phyloP scores from a whole-genome alignment of 1,139 yeast species.

The Candida pseudoviswanathii region DNA sequence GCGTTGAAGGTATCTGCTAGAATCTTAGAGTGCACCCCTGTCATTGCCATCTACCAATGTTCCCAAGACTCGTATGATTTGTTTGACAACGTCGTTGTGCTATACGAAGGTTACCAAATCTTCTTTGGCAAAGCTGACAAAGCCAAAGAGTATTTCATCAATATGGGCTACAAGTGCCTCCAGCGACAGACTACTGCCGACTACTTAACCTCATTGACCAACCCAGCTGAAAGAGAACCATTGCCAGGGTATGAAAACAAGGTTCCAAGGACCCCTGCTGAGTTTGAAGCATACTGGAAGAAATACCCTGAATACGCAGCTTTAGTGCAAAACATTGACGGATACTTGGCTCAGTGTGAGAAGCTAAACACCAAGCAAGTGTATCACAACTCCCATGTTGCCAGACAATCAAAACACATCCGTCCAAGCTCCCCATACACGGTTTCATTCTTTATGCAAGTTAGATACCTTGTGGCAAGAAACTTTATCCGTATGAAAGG shows the following conservation, averaged over 20 bases:
- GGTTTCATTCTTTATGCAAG: conserved; percentile 37
- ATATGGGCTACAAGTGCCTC: conserved; percentile 61
- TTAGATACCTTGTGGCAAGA: conserved; percentile 29
- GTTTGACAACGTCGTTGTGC: conserved; percentile 72
- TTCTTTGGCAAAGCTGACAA: conserved; percentile 66
- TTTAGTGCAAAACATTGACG: conserved; percentile 21
- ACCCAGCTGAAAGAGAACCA: conserved; percentile 63
- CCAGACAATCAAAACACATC: conserved; percentile 30
- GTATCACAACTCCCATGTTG: conserved; percentile 26
- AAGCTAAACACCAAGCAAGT: conserved; percentile 9
- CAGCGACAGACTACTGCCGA: conserved; percentile 83
- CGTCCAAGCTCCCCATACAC: conserved; percentile 33
- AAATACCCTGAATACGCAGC: conserved; percentile 21
- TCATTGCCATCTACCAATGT: conserved; percentile 75
- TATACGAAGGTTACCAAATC: conserved; percentile 79
- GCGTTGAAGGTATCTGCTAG: conserved; percentile 68
- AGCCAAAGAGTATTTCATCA: conserved; percentile 55
- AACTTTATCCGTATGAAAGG: conserved; percentile 30
- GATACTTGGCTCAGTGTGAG: conserved; percentile 14
- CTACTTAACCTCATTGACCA: conserved; percentile 73
- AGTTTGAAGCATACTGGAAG: conserved; percentile 28
- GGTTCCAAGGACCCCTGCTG: conserved; percentile 28
- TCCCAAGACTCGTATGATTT: conserved; percentile 35
- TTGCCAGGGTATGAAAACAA: conserved; percentile 44
- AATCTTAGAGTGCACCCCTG: conserved; percentile 58